phyloP scores from a whole-genome alignment of 495 filamentous ascomycete genomes.

The Lasiosphaeris hirsuta region DNA sequence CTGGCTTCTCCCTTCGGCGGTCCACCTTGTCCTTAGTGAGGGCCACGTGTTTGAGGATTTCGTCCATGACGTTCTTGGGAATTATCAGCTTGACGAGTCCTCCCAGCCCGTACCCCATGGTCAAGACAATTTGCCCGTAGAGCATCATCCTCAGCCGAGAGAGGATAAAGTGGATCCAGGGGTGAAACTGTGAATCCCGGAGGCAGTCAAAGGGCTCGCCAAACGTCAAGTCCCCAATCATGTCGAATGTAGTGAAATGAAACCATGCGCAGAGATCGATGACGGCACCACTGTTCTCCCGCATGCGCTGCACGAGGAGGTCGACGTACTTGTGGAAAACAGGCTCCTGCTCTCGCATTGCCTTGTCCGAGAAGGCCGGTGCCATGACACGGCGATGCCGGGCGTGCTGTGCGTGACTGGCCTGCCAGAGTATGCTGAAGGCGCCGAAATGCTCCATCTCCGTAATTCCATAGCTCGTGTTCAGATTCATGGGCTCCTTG shows the following conservation, averaged over 20 bases:
- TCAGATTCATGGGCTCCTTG: constrained; percentile 25
- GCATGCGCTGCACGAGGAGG: constrained; percentile 42
- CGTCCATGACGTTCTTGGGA: too few species aligned
- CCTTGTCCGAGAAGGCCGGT: constrained; percentile 52
- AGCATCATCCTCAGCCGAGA: constrained; percentile 5
- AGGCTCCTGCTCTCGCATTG: constrained; percentile 45
- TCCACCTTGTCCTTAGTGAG: not conserved
- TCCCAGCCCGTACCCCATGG: too few species aligned
- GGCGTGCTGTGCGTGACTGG: constrained; percentile 29
- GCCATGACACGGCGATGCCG: constrained; percentile 45
- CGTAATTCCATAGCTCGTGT: constrained; percentile 36
- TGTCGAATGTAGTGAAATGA: constrained; percentile 59
- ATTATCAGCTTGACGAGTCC: too few species aligned
- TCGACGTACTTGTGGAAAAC: constrained; percentile 45
- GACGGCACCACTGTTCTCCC: constrained; percentile 29
- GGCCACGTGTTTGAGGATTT: too few species aligned
- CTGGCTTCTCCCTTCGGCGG: not conserved
- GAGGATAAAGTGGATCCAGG: constrained; percentile 54
- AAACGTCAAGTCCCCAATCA: constrained; percentile 60
- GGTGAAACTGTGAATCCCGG: constrained; percentile 45
- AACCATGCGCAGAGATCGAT: constrained; percentile 54
- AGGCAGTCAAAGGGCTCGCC: constrained; percentile 54
- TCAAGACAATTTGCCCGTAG: too few species aligned
- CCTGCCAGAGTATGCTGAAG: constrained; percentile 33
- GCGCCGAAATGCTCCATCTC: constrained; percentile 18